Evolutionary conservation across 768 basidiomycete genomes (phyloP), one percentile per base, ranked within the genome.

Genomic region (Agrocybe pediades): DNA sequence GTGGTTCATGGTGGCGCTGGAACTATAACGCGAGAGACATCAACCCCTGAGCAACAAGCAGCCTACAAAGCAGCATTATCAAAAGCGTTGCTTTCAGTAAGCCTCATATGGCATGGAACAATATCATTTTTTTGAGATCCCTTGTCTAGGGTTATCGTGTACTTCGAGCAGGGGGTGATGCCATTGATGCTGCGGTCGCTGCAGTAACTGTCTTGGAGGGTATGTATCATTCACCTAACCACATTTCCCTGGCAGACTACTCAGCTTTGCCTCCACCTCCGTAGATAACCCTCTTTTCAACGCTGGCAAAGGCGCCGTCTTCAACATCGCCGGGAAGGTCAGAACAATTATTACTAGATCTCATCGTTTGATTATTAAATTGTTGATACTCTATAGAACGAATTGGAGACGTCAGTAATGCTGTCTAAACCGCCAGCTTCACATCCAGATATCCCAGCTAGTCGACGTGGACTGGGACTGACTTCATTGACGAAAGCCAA

Each of bases 1-100:
- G 86, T 88, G 24, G 84, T 92, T 56, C 90, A 93, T 65, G 91
- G 91, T 26, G 91, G 90, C 6, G 88, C 90, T 0, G 88, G 88
- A 1, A 86, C 82, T 1, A 87, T 92, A 80, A 71, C 71, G 25
- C 80, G 76, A 53, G 67, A 75, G 20, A 67, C 66, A 17, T 82
- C 85, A 15, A 86, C 87, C 0, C 85, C 84, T 2, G 81, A 85
- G 55, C 76, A 85, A 58, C 79, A 76, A 36, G 76, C 77, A 13
- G 69, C 69, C 47, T 91, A 90, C 71, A 83, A 79, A 60, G 68
- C 73, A 3, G 83, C 73, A 2, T 70, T 94, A 36, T 64, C 68
- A 8, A 66, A 67, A 2, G 84, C 91, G 1, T 71, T 94, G 39
- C 57, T 68, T 46, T 83, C 82, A 3, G 75, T 74, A 43, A 46